Percentiles rank a stretch among this genome's conserved stretches.
phyloP scores from a whole-genome alignment of 2,329 filamentous ascomycete genomes.

The Didymella segeticola region DNA sequence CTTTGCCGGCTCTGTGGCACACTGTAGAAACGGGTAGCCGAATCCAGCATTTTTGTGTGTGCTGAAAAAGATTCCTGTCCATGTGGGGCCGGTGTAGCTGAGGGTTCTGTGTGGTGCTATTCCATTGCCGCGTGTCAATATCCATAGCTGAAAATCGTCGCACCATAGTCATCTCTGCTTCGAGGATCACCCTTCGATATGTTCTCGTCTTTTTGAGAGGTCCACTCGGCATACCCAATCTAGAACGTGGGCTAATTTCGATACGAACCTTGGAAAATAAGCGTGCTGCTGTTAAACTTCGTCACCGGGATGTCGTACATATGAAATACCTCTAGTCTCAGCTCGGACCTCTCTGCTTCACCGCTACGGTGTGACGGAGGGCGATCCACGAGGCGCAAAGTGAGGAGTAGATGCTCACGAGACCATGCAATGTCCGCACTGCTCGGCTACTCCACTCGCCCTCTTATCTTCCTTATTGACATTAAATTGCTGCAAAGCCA shows the following conservation, averaged over 20 bases:
- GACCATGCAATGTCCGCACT: slow-evolving; percentile 1
- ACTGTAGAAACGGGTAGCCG: background rate
- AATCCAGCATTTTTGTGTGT: slow-evolving; percentile 2
- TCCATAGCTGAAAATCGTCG: background rate
- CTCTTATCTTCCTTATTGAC: background rate
- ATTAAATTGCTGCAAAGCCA: background rate
- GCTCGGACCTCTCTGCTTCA: slow-evolving; percentile 16
- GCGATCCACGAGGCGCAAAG: slow-evolving; percentile 2
- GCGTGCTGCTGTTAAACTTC: background rate
- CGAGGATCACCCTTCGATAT: background rate
- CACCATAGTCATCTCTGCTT: background rate
- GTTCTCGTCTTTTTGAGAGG: background rate
- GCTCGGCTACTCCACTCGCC: slow-evolving; percentile 3
- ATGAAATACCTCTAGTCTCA: slow-evolving; percentile 13
- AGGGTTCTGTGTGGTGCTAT: background rate
- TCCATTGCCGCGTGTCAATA: background rate
- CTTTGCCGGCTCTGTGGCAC: background rate
- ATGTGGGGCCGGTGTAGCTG: slow-evolving; percentile 7
- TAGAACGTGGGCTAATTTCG: background rate
- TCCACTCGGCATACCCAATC: background rate
- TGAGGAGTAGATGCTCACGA: slow-evolving; percentile 6
- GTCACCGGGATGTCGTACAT: slow-evolving; percentile 12
- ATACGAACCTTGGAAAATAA: background rate
- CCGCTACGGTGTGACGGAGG: slow-evolving; percentile 14
- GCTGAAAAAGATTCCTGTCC: slow-evolving; percentile 3